Evolutionary conservation across 1,139 yeast genomes (phyloP).

Genomic region (Meyerozyma guilliermondii): DNA sequence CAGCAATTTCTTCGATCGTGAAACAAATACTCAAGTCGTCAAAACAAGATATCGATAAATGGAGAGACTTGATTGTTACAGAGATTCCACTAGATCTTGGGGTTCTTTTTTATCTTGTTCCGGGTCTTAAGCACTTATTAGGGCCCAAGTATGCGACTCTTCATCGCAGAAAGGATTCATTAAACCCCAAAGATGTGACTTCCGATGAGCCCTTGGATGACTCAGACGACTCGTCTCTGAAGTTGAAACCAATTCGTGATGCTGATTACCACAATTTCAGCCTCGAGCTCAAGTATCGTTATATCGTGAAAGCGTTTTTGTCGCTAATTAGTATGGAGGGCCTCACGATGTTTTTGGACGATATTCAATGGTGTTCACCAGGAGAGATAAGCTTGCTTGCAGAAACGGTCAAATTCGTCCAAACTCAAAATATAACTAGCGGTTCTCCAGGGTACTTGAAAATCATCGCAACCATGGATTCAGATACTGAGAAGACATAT

Average conservation of each 20-base stretch:
- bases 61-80: slow-evolving; percentile 40
- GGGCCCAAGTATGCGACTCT: slow-evolving; percentile 37
- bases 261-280: slow-evolving; percentile 18
- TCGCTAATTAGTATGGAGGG: slow-evolving; percentile 40
- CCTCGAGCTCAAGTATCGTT: slow-evolving; percentile 39
- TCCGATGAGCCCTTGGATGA: slow-evolving; percentile 18
- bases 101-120: slow-evolving; percentile 38
- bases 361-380: slow-evolving; percentile 40
- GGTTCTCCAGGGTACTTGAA: slow-evolving; percentile 17
- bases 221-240: slow-evolving; percentile 2
- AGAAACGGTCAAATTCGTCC: slow-evolving; percentile 23
- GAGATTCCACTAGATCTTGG: slow-evolving; percentile 41
- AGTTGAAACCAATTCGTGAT: neutral
- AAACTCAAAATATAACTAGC: slow-evolving; percentile 9
- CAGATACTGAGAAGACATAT: neutral
- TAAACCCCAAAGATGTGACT: slow-evolving; percentile 2
- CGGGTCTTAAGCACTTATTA: slow-evolving; percentile 40
- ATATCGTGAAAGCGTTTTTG: slow-evolving; percentile 38
- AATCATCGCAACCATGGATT: slow-evolving; percentile 12
- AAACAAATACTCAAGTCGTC: slow-evolving; percentile 41
- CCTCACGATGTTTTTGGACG: slow-evolving; percentile 44
- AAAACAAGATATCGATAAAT: slow-evolving; percentile 29
- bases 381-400: slow-evolving; percentile 25
- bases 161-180: slow-evolving; percentile 8
- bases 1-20: slow-evolving; percentile 36